Base-by-base conservation (phyloP, 169 alveolate species). In the Plasmodium vivax region DNA sequence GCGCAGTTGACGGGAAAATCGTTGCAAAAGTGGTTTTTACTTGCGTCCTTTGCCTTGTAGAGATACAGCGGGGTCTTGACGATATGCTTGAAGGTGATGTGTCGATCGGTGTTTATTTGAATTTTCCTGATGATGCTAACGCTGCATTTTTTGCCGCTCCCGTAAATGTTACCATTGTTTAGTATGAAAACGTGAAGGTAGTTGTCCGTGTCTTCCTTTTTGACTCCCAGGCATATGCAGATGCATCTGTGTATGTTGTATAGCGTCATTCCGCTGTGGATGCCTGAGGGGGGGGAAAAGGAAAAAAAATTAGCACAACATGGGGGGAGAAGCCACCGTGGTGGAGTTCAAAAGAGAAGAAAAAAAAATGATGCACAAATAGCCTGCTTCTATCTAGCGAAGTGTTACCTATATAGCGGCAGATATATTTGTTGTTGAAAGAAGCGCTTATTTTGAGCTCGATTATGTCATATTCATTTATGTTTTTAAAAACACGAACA, bases 201-300 rank as follows among this genome's bases (percentile, higher is more conserved):
- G 47, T 87, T 87, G 30, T 87, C 93, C 12, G 93, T 87, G 72
- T 87, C 93, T 77, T 87, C 93, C 81, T 87, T 87, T 54, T 87
- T 87, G 41, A 87, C 81, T 30, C 93, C 93, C 81, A 87, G 34
- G 47, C 93, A 87, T 87, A 87, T 87, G 81, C 93, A 87, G 43
- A 87, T 87, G 41, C 93, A 87, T 19, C 93, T 34, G 45, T 87
- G 93, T 30, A 87, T 87, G 68, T 87, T 87, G 47, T 87, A 87
- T 58, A 87, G n/a, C 10, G 93, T 87, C 93, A 87, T 87, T n/a
- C 93, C 93, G 83, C 93, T 87, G 45, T 87, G 93, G 71, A 87
- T 87, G 30, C 93, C 93, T 87, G 71, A n/a, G 10, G 45, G 38
- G 19, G 6, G 16, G 2, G 68, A 45, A 68, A 43, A 19, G 38